These are phyloP conservation scores for Cystoisospora suis DNA, from an alignment of 169 alveolate genomes.

Conservation along the genomic window DNA sequence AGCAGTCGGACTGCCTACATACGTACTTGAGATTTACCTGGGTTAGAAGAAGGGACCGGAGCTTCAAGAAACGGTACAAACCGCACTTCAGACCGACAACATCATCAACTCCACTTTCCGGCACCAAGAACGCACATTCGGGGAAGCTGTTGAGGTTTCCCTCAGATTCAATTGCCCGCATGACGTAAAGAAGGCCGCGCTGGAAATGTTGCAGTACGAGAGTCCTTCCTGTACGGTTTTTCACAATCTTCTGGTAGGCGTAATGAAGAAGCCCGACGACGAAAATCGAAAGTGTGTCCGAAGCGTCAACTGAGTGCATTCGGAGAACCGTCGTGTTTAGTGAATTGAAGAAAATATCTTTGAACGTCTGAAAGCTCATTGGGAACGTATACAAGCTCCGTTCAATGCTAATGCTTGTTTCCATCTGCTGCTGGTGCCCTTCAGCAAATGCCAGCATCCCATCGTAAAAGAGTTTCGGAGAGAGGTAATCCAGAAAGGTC, in stretches of 20 bases:
- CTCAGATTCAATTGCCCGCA: constrained; percentile 6
- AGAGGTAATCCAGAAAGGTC: constrained; percentile 42
- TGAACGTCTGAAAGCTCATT: constrained; percentile 15
- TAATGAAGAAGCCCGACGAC: constrained; percentile 16
- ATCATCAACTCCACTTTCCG: background rate
- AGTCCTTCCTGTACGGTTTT: constrained; percentile 62
- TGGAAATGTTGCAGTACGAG: constrained; percentile 36
- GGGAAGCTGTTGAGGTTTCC: constrained; percentile 30
- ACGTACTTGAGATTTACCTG: too few species aligned
- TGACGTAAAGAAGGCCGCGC: constrained; percentile 37
- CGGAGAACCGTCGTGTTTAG: constrained; percentile 35
- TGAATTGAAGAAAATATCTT: constrained; percentile 26
- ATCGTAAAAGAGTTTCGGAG: constrained; percentile 62
- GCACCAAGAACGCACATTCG: constrained; percentile 44
- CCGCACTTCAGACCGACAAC: constrained; percentile 38
- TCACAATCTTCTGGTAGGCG: constrained; percentile 58
- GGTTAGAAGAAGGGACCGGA: constrained; percentile 14
- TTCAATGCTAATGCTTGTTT: constrained; percentile 30
- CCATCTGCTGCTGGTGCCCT: background rate
- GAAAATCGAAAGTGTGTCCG: constrained; percentile 48
- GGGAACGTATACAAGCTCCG: constrained; percentile 61
- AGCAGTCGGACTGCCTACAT: too few species aligned
- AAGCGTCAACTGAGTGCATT: constrained; percentile 52
- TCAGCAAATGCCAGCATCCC: constrained; percentile 27
- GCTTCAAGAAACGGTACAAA: constrained; percentile 47